Evolutionary conservation across 805 yeast genomes (phyloP), one percentile per base, ranked within the genome.

Genomic region (Metschnikowia bowlesiae): DNA sequence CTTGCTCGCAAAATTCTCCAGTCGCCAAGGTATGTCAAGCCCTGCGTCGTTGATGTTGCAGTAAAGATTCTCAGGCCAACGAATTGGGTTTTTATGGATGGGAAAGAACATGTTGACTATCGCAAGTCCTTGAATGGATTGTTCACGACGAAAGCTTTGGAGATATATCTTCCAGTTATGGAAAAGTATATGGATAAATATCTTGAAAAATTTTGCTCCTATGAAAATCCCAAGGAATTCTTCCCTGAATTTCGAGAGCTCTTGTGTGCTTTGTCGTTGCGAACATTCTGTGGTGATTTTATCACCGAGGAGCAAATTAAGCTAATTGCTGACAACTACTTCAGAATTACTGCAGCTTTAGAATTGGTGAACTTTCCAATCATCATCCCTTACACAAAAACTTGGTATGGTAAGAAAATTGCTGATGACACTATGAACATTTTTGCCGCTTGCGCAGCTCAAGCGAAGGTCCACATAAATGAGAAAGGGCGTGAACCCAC

Each of bases 21-120:
- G 26, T 83, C 96, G 16, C 96, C 97, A 37, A 78, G 82, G 44
- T 94, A 79, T 64, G 97, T 90, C 54, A 90, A 90, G 69, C 99
- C 99, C 6, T 94, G 99, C 74, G 96, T 94, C 53, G 99, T 94
- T 56, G 99, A 94, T 66, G 98, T 90, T 48, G 99, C 99, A 18
- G 78, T 84, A 55, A 94, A 94, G 71, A 89, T 94, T 58, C 75
- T 94, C 63, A 83, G 98, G 70, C 97, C 98, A 43, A 78, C 92
- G 42, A 94, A 92, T 75, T 94, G 99, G 99, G 99, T 94, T 35
- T 94, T 94, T 68, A 72, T 90, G 62, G 99, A 94, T 64, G 99
- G 99, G 60, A 90, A 90, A 72, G 95, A 84, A 33, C 99, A 94
- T 63, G 82, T 84, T 51, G 99, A 94, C 70, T 94, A 92, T 73